phyloP scores from a whole-genome alignment of 1,284 basidiomycete species.

The Rugosomyces carneus region DNA sequence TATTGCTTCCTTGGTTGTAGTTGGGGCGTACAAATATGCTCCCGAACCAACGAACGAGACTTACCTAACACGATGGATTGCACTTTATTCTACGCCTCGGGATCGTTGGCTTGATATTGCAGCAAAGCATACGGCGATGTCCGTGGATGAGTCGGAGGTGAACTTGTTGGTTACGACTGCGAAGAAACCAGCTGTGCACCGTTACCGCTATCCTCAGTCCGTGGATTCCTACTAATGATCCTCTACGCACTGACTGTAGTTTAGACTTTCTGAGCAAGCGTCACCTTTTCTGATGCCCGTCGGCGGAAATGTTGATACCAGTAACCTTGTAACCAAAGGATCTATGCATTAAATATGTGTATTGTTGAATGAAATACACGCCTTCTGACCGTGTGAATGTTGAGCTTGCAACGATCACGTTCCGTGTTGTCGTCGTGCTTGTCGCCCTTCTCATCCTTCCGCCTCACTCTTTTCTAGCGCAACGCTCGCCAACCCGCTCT shows the following conservation, averaged over 20 bases:
- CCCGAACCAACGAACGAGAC: slow-evolving; percentile 53
- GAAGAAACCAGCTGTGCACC: slow-evolving; percentile 45
- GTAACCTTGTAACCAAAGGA: slow-evolving; percentile 40
- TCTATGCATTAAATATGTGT: slow-evolving; percentile 22
- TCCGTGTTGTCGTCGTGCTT: slow-evolving; percentile 7
- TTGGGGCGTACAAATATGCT: slow-evolving; percentile 59
- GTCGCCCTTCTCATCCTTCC: slow-evolving; percentile 4
- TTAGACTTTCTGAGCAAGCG: slow-evolving; percentile 40
- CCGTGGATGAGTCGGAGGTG: slow-evolving; percentile 39
- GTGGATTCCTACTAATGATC: slow-evolving; percentile 18
- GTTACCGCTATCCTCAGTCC: slow-evolving; percentile 66
- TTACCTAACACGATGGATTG: slow-evolving; percentile 59
- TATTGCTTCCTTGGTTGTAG: slow-evolving; percentile 39
- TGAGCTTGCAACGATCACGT: slow-evolving; percentile 15
- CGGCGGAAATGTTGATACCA: slow-evolving; percentile 39
- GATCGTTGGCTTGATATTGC: slow-evolving; percentile 49
- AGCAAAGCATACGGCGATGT: slow-evolving; percentile 48
- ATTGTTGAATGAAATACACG: neutral
- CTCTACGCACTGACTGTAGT: neutral
- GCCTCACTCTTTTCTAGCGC: slow-evolving; percentile 5
- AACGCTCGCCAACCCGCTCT: slow-evolving; percentile 8
- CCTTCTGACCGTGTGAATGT: slow-evolving; percentile 15
- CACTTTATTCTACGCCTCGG: slow-evolving; percentile 41
- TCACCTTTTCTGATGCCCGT: slow-evolving; percentile 48
- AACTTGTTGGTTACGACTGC: slow-evolving; percentile 44